These are phyloP conservation scores for Aspergillus olivimuriae DNA, from an alignment of 495 filamentous ascomycete genomes.

Conservation along the genomic window DNA sequence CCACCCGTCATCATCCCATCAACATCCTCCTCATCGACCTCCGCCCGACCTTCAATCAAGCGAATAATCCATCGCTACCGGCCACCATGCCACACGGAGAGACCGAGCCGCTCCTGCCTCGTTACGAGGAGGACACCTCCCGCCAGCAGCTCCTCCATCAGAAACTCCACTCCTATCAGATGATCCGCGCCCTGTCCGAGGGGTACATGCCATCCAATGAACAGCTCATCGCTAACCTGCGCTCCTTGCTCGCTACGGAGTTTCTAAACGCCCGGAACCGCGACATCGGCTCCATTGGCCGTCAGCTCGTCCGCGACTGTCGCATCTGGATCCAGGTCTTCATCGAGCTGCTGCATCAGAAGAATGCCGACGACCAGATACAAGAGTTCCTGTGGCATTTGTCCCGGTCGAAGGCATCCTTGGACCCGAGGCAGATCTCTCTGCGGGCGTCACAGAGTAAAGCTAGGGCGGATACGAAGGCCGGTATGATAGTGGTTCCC, in stretches of 20 bases:
- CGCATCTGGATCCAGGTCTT: slow-evolving; percentile 67
- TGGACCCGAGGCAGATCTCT: slow-evolving; percentile 63
- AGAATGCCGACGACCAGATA: slow-evolving; percentile 79
- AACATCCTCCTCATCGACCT: background rate
- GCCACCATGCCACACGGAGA: slow-evolving; percentile 50
- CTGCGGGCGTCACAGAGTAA: slow-evolving; percentile 57
- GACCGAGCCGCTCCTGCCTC: slow-evolving; percentile 72
- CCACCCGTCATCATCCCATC: background rate
- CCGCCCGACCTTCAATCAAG: no score
- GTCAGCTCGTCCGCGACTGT: slow-evolving; percentile 62
- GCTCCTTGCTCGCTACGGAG: slow-evolving; percentile 71
- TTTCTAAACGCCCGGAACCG: slow-evolving; percentile 70
- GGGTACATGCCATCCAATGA: slow-evolving; percentile 92
- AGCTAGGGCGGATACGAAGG: slow-evolving; percentile 68
- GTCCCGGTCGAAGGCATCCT: slow-evolving; percentile 57
- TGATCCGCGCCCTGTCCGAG: slow-evolving; percentile 73
- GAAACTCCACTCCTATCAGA: slow-evolving; percentile 90
- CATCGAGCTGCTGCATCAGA: slow-evolving; percentile 69
- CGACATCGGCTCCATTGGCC: slow-evolving; percentile 70
- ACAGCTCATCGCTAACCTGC: slow-evolving; percentile 73
- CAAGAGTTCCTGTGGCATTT: slow-evolving; percentile 91
- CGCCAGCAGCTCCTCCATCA: slow-evolving; percentile 71
- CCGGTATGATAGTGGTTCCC: no score
- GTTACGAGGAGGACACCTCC: slow-evolving; percentile 75
- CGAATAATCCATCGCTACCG: background rate